Evolutionary conservation across 495 filamentous ascomycete genomes (phyloP).

Genomic region (Polyplosphaeria fusca): DNA sequence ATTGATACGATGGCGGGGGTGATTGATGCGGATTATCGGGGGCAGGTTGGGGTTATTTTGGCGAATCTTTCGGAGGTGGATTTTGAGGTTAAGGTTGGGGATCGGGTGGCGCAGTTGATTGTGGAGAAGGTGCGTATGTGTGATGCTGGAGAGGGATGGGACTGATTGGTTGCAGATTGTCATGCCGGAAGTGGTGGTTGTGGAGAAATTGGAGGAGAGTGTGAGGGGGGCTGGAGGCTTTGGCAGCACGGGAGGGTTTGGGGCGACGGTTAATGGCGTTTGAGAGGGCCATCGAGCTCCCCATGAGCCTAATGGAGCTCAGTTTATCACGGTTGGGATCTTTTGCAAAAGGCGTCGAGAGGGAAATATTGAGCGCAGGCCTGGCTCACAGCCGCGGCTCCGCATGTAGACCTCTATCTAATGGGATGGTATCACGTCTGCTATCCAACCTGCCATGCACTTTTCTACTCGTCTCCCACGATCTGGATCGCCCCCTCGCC

Average conservation of each 20-base stretch:
- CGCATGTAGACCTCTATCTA: too few species aligned
- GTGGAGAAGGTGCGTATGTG: slow-evolving; percentile 55
- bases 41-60: slow-evolving; percentile 86
- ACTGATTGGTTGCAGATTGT: slow-evolving; percentile 54
- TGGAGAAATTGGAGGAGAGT: slow-evolving; percentile 84
- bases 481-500: slow-evolving; percentile 17
- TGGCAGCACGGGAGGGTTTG: slow-evolving; percentile 76
- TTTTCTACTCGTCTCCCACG: not conserved
- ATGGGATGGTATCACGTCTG: not conserved
- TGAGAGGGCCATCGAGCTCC: too few species aligned
- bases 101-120: slow-evolving; percentile 89
- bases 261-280: slow-evolving; percentile 17
- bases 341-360: too few species aligned
- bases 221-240: slow-evolving; percentile 89
- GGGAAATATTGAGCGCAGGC: too few species aligned
- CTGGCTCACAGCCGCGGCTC: too few species aligned
- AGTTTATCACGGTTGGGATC: too few species aligned
- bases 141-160: slow-evolving; percentile 28
- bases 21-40: slow-evolving; percentile 96
- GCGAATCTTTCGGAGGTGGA: slow-evolving; percentile 87
- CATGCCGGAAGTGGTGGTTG: slow-evolving; percentile 84
- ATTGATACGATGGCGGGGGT: slow-evolving; percentile 95
- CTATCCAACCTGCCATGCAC: not conserved
- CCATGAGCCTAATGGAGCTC: too few species aligned
- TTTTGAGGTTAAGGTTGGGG: slow-evolving; percentile 78